phyloP scores from a whole-genome alignment of 2,329 filamentous ascomycete genomes.

The Pseudogymnoascus verrucosus region DNA sequence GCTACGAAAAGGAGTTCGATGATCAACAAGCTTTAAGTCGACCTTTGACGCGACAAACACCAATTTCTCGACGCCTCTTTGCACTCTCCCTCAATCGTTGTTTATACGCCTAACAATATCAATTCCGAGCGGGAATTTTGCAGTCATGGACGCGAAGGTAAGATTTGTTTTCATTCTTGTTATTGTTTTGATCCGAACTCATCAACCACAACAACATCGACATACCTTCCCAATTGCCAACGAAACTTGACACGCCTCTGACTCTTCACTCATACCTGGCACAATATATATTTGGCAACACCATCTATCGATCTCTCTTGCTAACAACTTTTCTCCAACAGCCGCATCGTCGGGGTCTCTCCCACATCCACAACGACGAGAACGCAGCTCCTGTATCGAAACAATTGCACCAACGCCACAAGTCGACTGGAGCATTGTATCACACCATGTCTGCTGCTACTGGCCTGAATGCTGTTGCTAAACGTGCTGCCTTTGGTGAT shows the following conservation, averaged over 20 bases:
- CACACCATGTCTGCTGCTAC: constrained; percentile 42
- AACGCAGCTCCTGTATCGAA: constrained; percentile 50
- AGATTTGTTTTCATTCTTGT: constrained; percentile 17
- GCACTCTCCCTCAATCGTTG: background rate
- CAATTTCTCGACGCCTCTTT: background rate
- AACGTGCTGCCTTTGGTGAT: constrained; percentile 74
- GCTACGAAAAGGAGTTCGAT: background rate
- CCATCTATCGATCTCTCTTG: background rate
- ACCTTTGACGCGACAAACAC: constrained; percentile 2
- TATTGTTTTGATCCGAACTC: background rate
- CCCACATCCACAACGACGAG: constrained; percentile 59
- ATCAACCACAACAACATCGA: constrained; percentile 1
- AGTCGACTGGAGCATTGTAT: constrained; percentile 62
- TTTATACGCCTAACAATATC: background rate
- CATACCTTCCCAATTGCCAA: background rate
- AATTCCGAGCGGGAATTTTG: constrained; percentile 1
- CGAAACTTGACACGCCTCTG: constrained; percentile 17
- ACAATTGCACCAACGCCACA: constrained; percentile 71
- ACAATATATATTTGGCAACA: background rate
- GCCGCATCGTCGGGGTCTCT: constrained; percentile 60
- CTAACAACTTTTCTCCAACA: constrained; percentile 33
- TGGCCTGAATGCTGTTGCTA: constrained; percentile 56
- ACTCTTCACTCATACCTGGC: constrained; percentile 15
- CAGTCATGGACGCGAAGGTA: constrained; percentile 36
- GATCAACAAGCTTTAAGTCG: constrained; percentile 1